Conservation (phyloP, 208 protist genomes). For the Endotrypanum monterogeii region DNA sequence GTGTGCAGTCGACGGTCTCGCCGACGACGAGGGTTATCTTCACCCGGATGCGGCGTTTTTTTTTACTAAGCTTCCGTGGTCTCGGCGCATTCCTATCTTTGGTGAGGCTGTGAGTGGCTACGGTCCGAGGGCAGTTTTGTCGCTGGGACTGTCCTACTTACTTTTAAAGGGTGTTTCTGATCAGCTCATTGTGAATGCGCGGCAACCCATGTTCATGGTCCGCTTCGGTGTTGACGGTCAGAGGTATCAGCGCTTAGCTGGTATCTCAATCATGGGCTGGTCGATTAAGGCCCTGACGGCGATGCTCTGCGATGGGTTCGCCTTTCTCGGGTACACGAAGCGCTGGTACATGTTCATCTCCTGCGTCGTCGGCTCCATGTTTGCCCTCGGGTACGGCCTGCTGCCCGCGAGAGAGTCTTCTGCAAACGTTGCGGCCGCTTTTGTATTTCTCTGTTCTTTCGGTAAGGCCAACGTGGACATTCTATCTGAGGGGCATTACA, state of each 20-base stretch:
- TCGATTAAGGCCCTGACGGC: conserved; percentile 70
- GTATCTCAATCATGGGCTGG: conserved; percentile 56
- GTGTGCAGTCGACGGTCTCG: neutral
- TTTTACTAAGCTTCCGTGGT: conserved; percentile 36
- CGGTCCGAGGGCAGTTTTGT: conserved; percentile 35
- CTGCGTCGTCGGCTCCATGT: conserved; percentile 41
- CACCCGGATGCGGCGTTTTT: conserved; percentile 33
- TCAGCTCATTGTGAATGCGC: conserved; percentile 41
- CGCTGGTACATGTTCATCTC: conserved; percentile 71
- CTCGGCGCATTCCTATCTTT: conserved; percentile 45
- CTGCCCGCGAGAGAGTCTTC: conserved; percentile 41
- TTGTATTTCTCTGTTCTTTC: conserved; percentile 61
- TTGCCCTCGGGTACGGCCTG: conserved; percentile 47
- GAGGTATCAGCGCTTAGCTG: conserved; percentile 56
- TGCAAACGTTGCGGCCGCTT: conserved; percentile 37
- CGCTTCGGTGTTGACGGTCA: conserved; percentile 36
- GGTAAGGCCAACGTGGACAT: conserved; percentile 77
- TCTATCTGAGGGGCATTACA: conserved; percentile 81
- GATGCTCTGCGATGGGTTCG: conserved; percentile 66
- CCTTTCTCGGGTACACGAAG: conserved; percentile 75
- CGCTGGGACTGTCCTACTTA: conserved; percentile 51
- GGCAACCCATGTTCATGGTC: conserved; percentile 52
- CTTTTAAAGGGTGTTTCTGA: conserved; percentile 60
- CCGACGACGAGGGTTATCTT: conserved; percentile 18
- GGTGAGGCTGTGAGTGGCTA: conserved; percentile 42